Evolutionary conservation across 164 flowering plant genomes (phyloP).

Genomic region (Stephania cephalantha): DNA sequence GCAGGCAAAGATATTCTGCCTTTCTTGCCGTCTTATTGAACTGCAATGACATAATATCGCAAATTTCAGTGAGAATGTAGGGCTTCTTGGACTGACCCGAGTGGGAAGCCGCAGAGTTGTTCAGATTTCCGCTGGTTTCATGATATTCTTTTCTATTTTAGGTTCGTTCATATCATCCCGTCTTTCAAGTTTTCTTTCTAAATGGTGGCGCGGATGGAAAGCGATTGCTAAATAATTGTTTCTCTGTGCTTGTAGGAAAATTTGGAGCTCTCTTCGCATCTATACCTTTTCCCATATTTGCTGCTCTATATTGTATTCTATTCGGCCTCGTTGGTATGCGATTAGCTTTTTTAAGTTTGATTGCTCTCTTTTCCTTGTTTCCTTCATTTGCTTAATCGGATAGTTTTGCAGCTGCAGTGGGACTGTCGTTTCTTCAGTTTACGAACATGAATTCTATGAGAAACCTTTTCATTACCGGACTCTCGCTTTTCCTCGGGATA

Average conservation of each 20-base stretch:
- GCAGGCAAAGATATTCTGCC: not conserved
- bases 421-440: constrained; percentile 92
- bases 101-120: constrained; percentile 99
- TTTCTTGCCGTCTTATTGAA: constrained; percentile 3
- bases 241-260: constrained; percentile 59
- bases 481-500: constrained; percentile 89
- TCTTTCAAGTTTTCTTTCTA: not conserved
- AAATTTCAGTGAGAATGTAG: constrained; percentile 82
- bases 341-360: not conserved
- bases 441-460: constrained; percentile 98
- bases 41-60: constrained; percentile 11
- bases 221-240: not conserved
- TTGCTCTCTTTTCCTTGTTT: not conserved
- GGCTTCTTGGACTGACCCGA: constrained; percentile 91
- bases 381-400: not conserved
- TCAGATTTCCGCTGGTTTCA: constrained; percentile 93
- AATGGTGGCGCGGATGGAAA: not conserved
- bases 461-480: constrained; percentile 76
- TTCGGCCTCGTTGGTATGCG: constrained; percentile 92
- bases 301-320: constrained; percentile 85
- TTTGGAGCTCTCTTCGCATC: constrained; percentile 99
- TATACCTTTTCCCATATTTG: constrained; percentile 89
- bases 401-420: constrained; percentile 70
- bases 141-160: constrained; percentile 89
- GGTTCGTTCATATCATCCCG: constrained; percentile 37